Evolutionary conservation across 208 protist genomes (phyloP).

Genomic region (Crithidia acanthocephali): DNA sequence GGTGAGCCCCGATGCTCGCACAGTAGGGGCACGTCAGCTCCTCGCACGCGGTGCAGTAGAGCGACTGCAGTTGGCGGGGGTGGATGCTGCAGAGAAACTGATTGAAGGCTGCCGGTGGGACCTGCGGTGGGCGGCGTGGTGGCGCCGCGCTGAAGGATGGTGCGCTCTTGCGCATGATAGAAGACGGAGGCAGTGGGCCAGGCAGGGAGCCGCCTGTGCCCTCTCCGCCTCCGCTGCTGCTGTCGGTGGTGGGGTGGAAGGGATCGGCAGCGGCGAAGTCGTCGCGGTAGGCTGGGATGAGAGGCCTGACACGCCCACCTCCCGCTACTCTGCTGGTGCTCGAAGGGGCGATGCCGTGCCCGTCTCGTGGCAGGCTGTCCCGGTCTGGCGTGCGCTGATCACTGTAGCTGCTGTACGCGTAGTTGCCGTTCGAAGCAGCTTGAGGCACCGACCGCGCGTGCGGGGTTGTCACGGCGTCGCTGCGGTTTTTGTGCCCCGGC

Average conservation of each 20-base stretch:
- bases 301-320: neutral
- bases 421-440: neutral
- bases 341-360: too few species aligned
- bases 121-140: neutral
- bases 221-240: neutral
- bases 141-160: neutral
- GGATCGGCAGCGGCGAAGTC: neutral
- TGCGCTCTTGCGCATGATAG: conserved; percentile 1
- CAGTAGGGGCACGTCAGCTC: conserved; percentile 75
- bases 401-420: neutral
- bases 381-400: neutral
- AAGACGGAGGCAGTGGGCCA: neutral
- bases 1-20: conserved; percentile 62
- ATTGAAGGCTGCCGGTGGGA: conserved; percentile 19
- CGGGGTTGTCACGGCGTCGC: neutral
- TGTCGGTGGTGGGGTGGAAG: neutral
- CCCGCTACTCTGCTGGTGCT: neutral
- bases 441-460: neutral
- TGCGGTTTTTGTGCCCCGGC: neutral
- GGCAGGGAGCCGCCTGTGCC: neutral
- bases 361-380: neutral
- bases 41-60: conserved; percentile 60
- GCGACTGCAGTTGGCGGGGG: conserved; percentile 37
- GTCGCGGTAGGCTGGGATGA: conserved; percentile 1
- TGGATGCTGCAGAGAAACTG: conserved; percentile 55